These are phyloP conservation scores for Chytriomyces hyalinus DNA, from an alignment of 192 early-diverging fungal genomes.

Conservation along the genomic window DNA sequence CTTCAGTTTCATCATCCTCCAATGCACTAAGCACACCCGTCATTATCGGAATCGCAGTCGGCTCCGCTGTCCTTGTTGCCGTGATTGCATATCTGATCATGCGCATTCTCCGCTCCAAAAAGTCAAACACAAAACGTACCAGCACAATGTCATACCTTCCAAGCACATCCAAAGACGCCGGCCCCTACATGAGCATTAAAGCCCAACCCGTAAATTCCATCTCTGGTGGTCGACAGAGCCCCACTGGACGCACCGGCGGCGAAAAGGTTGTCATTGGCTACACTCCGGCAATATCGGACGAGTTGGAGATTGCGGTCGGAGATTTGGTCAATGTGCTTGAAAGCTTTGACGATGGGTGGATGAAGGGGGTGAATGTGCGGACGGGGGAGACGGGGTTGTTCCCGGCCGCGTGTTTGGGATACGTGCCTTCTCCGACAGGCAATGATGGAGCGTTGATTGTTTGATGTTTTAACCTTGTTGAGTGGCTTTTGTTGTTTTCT, in stretches of 20 bases:
- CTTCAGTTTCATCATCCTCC: neutral
- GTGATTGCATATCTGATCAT: neutral
- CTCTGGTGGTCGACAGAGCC: too few relatives aligned
- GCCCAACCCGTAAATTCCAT: too few relatives aligned
- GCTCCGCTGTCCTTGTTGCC: neutral
- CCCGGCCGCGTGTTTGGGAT: neutral
- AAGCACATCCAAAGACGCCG: too few relatives aligned
- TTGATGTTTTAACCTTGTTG: neutral
- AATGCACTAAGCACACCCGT: neutral
- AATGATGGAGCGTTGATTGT: neutral
- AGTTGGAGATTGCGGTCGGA: neutral
- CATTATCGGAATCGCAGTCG: neutral
- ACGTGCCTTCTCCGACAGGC: neutral
- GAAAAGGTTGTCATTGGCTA: neutral
- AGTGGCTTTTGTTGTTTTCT: too few relatives aligned
- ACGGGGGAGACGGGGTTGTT: neutral
- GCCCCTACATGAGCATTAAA: too few relatives aligned
- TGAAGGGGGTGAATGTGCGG: neutral
- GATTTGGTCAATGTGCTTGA: neutral
- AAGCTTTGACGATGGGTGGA: slow-evolving; percentile 1
- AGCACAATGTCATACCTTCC: too few relatives aligned
- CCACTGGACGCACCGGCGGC: too few relatives aligned
- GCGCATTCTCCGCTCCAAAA: too few relatives aligned
- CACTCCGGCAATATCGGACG: neutral
- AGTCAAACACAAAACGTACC: too few relatives aligned